Base-by-base conservation (phyloP, 345 rosid genomes). In the Lepidium aucheri region DNA sequence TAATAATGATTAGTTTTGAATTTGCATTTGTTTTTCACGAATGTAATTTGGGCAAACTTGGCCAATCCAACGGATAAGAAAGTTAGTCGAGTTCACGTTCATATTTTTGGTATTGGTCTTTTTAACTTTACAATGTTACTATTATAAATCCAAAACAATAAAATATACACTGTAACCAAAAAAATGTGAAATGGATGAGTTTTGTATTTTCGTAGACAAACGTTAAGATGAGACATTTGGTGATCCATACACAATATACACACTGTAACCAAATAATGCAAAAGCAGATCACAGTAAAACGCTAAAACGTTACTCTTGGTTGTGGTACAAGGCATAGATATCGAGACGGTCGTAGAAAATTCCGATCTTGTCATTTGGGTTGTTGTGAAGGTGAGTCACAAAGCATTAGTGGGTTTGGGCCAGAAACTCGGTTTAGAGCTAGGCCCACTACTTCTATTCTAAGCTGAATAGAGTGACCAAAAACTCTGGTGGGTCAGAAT, bases 331-430 rank as follows among this genome's bases (percentile, higher is more conserved):
- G 1, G 84, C 92, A 52, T 75, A 78, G 28, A 75, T 54, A 39
- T 80, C 83, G 34, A 87, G 77, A 41, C 57, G 75, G 13, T 76
- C 78, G 66, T 84, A 87, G 82, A 68, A 85, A 15, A 89, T 67
- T 18, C 95, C 92, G 66, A 85, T 75, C 60, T 73, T 72, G 53
- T 67, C 74, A 32, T 87, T 91, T 16, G 95, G 95, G 63, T 91
- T 91, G n/a, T n/a, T n/a, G n/a, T n/a, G n/a, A n/a, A n/a, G n/a
- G n/a, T n/a, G n/a, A n/a, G n/a, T n/a, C n/a, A n/a, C n/a, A n/a
- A n/a, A n/a, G n/a, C n/a, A n/a, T n/a, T n/a, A n/a, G n/a, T n/a
- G n/a, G n/a, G n/a, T n/a, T n/a, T n/a, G n/a, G n/a, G n/a, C n/a
- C n/a, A n/a, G n/a, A n/a, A n/a, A n/a, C n/a, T n/a, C n/a, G n/a